Evolutionary conservation across 2,329 filamentous ascomycete genomes (phyloP).

Genomic region (Biscogniauxia marginata): DNA sequence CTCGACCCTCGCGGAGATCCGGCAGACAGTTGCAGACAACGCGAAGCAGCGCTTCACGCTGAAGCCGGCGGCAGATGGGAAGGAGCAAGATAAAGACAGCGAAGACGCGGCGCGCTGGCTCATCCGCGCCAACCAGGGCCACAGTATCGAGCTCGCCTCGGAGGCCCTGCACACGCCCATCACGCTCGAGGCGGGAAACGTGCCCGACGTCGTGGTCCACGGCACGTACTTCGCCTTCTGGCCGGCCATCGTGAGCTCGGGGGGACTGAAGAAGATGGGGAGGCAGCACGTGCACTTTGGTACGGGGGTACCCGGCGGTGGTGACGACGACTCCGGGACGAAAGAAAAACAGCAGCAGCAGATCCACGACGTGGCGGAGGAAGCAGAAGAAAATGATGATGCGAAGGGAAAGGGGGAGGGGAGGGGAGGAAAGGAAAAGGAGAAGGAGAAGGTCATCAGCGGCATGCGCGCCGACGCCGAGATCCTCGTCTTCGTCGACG

Average conservation of each 20-base stretch:
- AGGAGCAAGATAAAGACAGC: constrained; percentile 27
- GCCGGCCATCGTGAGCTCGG: constrained; percentile 68
- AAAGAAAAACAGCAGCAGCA: too few relatives aligned
- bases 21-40: constrained; percentile 66
- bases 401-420: constrained; percentile 8
- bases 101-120: constrained; percentile 66
- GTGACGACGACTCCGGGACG: constrained; percentile 29
- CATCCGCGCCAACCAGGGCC: constrained; percentile 94
- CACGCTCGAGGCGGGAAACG: constrained; percentile 52
- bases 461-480: constrained; percentile 80
- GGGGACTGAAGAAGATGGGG: constrained; percentile 77
- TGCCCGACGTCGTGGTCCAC: constrained; percentile 73
- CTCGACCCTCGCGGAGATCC: constrained; percentile 73
- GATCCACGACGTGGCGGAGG: constrained; percentile 13
- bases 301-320: constrained; percentile 60
- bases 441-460: constrained; percentile 56
- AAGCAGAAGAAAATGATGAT: constrained; percentile 2
- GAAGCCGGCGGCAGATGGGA: constrained; percentile 44
- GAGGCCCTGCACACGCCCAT: constrained; percentile 69
- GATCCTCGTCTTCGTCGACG: constrained; percentile 74
- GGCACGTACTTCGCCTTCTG: constrained; percentile 86
- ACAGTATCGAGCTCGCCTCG: constrained; percentile 76
- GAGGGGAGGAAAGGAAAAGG: constrained; percentile 22
- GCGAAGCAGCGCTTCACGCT: constrained; percentile 91
- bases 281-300: constrained; percentile 91